Base-by-base conservation (phyloP, 495 filamentous ascomycete genomes). In the Penicillium argentinense region DNA sequence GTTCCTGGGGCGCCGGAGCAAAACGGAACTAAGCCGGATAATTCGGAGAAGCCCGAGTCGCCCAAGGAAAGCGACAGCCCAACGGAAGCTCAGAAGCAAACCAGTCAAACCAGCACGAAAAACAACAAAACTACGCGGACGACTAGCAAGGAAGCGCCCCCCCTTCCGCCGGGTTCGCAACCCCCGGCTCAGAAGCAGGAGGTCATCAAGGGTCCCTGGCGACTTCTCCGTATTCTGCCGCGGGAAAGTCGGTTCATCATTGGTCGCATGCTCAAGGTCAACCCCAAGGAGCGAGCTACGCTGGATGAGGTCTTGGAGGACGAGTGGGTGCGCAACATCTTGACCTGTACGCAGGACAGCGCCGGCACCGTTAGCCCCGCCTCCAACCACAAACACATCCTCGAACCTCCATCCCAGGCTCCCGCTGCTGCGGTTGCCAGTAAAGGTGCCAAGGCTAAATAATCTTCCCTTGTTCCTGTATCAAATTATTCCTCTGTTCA, bases 191-290 rank as follows among this genome's bases (percentile, higher is more conserved):
- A 82, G 54, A 72, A 69, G n/a, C 72, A 71, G 45, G 86, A 91
- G 54, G 80, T 90, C 3, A 89, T 97, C 57, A 90, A 89, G 58
- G 93, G 93, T 0, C 95, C 95, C 9, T 95, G 91, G 87, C 83
- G 93, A 28, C 78, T 98, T 45, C 78, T 98, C n/a, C 82, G 93
- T 39, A 77, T 97, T 5, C 78, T 98, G 3, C 93, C 93, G 7
- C 79, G 93, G 49, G 93, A 97, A 68, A 95, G 82, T 42, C 76
- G 93, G 22, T 82, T 89, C 56, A 88, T 98, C 48, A 90, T 98
- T 41, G 86, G 87, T 17, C 79, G 87, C 30, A 98, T 98, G 93
- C 76, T 98, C 38, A 91, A 95, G 56, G 73, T 96, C 29, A 82
- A 93, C 55, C 91, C 93, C 4, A 87, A 81, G 53, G 84, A 86